Base-by-base conservation (phyloP, 2,329 filamentous ascomycete species). In the Fusarium secorum region DNA sequence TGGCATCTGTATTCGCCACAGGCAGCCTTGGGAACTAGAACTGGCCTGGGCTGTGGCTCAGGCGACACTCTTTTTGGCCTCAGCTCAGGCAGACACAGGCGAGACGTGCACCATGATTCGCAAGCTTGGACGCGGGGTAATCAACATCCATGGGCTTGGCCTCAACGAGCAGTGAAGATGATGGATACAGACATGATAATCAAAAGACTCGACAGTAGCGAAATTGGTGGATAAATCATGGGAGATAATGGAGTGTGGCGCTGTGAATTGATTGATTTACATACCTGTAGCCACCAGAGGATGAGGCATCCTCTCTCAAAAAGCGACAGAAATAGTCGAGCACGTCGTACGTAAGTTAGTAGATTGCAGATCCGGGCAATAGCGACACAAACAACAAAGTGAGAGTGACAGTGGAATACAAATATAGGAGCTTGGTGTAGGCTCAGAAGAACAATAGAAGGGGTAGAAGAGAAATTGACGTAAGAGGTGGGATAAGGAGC, bases 41-140 rank as follows among this genome's bases (percentile, higher is more conserved):
- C 48, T 28, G 42, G 20, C 7, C 18, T 45, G 48, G 48, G 24
- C 53, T 63, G 66, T 72, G 70, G 70, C 70, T 72, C 64, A 74
- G 66, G 69, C 72, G 64, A 75, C 58, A 45, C 52, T n/a, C 45
- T 61, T 55, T 55, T 63, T 54, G 66, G 42, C 54, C 48, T 45
- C 45, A 66, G 63, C 64, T 62, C 67, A 71, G 64, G 70, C 67
- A 67, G 61, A 24, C 56, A 46, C 26, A 52, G 39, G 32, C n/a
- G 58, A 53, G 42, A 59, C 46, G 42, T 62, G 57, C 66, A 33
- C 62, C 49, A 52, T 75, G 73, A 74, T 75, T 71, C 69, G 69
- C 73, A 75, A 71, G 64, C 62, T 38, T 55, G 49, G 55, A 63
- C 70, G 73, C 73, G 73, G 73, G 73, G 73, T 73, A 73, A 64